These are phyloP conservation scores for Coemansia sp. DNA, from an alignment of 192 early-diverging fungal genomes.

Conservation along the genomic window DNA sequence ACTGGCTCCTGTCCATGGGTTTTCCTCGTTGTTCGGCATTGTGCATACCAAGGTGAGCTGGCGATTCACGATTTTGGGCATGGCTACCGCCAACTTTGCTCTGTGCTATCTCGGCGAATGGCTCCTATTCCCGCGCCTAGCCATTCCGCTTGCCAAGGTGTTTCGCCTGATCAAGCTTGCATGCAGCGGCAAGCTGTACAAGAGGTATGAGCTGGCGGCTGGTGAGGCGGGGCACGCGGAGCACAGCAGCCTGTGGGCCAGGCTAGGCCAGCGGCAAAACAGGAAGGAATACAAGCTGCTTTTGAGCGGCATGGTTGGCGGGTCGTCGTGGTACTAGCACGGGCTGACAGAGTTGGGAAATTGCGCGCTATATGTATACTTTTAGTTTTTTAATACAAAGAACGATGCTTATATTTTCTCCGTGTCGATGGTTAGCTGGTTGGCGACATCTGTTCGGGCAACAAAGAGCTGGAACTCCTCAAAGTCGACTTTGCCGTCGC, in stretches of 20 bases:
- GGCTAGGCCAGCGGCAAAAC: slow-evolving; percentile 22
- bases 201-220: not conserved
- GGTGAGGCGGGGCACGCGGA: not conserved
- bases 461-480: slow-evolving; percentile 94
- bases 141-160: slow-evolving; percentile 22
- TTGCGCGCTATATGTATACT: too few species aligned
- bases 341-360: too few species aligned
- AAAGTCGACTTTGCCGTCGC: slow-evolving; percentile 95
- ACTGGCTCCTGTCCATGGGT: slow-evolving; percentile 29
- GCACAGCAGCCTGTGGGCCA: slow-evolving; percentile 22
- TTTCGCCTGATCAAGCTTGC: slow-evolving; percentile 7
- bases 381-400: not conserved
- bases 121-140: slow-evolving; percentile 38
- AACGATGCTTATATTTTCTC: slow-evolving; percentile 32
- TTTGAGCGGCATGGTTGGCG: slow-evolving; percentile 18
- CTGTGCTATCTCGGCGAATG: slow-evolving; percentile 35
- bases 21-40: slow-evolving; percentile 31
- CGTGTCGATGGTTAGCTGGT: slow-evolving; percentile 88
- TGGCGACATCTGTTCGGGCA: slow-evolving; percentile 93
- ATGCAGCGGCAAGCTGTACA: not conserved
- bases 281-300: slow-evolving; percentile 42
- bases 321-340: slow-evolving; percentile 15
- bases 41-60: slow-evolving; percentile 21
- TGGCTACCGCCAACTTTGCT: slow-evolving; percentile 42
- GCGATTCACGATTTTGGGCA: slow-evolving; percentile 35